A percentile compares a stretch with the other conserved stretches of the same genome.
Evolutionary conservation across 208 protist species (phyloP).

Genomic region (Trypanosomatidae sp.): DNA sequence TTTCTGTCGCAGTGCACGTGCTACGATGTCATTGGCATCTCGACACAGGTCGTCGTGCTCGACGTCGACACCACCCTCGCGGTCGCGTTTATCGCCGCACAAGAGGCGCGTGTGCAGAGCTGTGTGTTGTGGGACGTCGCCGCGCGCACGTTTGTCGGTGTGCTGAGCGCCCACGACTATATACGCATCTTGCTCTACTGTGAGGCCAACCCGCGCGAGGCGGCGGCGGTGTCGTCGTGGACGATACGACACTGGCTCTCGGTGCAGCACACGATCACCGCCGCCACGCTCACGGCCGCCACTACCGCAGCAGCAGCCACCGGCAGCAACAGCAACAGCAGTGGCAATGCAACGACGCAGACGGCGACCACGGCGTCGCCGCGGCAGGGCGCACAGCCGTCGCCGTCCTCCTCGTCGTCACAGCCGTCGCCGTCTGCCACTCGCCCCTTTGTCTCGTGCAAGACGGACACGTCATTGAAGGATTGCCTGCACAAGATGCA

Average conservation of each 20-base stretch:
- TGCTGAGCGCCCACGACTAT: constrained; percentile 77
- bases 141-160: constrained; percentile 38
- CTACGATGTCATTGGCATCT: constrained; percentile 77
- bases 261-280: constrained; percentile 10
- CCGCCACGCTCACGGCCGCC: constrained; percentile 1
- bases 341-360: background rate
- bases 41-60: constrained; percentile 78
- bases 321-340: background rate
- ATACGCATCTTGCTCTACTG: constrained; percentile 81
- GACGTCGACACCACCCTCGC: constrained; percentile 56
- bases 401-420: background rate
- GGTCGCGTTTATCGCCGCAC: constrained; percentile 78
- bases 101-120: constrained; percentile 69
- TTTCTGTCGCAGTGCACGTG: constrained; percentile 63
- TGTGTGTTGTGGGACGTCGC: constrained; percentile 71
- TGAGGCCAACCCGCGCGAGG: constrained; percentile 32
- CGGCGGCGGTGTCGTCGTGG: constrained; percentile 39
- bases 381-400: background rate
- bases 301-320: background rate
- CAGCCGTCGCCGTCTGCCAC: background rate
- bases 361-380: background rate
- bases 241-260: constrained; percentile 48
- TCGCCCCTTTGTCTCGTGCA: constrained; percentile 37
- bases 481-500: constrained; percentile 60
- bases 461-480: constrained; percentile 36